Evolutionary conservation across 148 eudicot genomes (phyloP).

Genomic region (Vaccinium vitisidaea): DNA sequence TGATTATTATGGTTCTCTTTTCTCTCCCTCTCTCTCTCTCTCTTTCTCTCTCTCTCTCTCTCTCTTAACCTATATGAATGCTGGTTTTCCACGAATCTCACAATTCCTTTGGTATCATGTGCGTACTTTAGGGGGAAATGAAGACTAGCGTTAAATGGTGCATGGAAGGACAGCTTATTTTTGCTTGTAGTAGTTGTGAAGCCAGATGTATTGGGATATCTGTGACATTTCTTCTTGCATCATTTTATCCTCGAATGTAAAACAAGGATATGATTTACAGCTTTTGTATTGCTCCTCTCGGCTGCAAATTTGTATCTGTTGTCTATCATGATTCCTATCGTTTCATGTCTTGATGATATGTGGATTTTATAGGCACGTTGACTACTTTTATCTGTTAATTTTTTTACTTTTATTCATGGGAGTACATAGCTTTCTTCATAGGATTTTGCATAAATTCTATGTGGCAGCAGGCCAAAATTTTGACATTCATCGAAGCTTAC

Average conservation of each 20-base stretch:
- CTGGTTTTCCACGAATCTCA: not conserved
- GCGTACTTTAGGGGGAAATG: not conserved
- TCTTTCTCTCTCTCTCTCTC: not conserved
- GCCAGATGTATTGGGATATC: not conserved
- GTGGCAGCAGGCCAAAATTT: not conserved
- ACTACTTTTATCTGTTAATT: not conserved
- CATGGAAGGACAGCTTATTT: slow-evolving; percentile 2
- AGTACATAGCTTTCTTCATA: not conserved
- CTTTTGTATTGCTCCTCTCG: not conserved
- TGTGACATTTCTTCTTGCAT: not conserved
- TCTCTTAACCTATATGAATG: not conserved
- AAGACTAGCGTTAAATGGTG: not conserved
- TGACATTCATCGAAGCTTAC: not conserved
- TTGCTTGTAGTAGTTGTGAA: not conserved
- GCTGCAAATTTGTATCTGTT: not conserved
- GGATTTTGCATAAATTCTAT: not conserved
- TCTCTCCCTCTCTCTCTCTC: not conserved
- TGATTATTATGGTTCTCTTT: not conserved
- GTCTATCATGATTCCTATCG: not conserved
- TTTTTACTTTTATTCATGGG: not conserved
- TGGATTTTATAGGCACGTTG: not conserved
- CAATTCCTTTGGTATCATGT: not conserved
- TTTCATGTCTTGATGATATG: not conserved
- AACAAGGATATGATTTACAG: not conserved
- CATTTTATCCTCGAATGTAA: not conserved